Percentiles rank a stretch among this genome's conserved stretches.
Evolutionary conservation across 768 basidiomycete species (phyloP).

Genomic region (Exidia glandulosa): DNA sequence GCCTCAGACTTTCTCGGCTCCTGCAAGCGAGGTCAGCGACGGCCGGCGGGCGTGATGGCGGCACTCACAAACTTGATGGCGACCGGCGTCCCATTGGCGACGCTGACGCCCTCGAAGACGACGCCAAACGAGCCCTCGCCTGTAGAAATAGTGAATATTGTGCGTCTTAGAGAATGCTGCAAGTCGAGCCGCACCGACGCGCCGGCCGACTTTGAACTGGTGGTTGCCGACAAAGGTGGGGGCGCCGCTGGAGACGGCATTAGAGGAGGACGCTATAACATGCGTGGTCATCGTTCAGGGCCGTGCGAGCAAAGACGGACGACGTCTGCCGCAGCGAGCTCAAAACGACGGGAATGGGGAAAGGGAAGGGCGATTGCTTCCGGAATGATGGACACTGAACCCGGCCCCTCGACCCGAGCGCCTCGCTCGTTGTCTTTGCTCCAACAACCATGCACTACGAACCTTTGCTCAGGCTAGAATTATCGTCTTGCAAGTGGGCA

Average conservation of each 20-base stretch:
- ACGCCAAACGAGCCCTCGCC: slow-evolving; percentile 99
- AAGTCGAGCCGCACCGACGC: not conserved
- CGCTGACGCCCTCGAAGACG: slow-evolving; percentile 89
- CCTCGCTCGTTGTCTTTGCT: no score
- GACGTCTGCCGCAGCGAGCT: not conserved
- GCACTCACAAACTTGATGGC: slow-evolving; percentile 91
- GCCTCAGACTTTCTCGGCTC: slow-evolving; percentile 97
- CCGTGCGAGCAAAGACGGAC: not conserved
- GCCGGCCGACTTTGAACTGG: slow-evolving; percentile 5
- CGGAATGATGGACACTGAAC: no score
- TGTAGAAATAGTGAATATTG: slow-evolving; percentile 90
- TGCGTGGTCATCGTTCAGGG: slow-evolving; percentile 8
- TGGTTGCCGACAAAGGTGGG: slow-evolving; percentile 6
- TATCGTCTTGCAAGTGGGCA: no score
- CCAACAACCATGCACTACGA: no score
- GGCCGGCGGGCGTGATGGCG: slow-evolving; percentile 5
- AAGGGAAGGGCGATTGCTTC: no score
- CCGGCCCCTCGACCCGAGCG: no score
- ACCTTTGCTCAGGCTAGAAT: no score
- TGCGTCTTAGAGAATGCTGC: not conserved
- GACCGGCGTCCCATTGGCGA: slow-evolving; percentile 53
- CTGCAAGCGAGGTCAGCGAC: slow-evolving; percentile 26
- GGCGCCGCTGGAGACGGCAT: not conserved
- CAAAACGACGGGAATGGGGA: not conserved
- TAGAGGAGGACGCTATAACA: slow-evolving; percentile 7